These are phyloP conservation scores for Calonectria hongkongensis DNA, from an alignment of 2,329 filamentous ascomycete genomes.

Conservation along the genomic window DNA sequence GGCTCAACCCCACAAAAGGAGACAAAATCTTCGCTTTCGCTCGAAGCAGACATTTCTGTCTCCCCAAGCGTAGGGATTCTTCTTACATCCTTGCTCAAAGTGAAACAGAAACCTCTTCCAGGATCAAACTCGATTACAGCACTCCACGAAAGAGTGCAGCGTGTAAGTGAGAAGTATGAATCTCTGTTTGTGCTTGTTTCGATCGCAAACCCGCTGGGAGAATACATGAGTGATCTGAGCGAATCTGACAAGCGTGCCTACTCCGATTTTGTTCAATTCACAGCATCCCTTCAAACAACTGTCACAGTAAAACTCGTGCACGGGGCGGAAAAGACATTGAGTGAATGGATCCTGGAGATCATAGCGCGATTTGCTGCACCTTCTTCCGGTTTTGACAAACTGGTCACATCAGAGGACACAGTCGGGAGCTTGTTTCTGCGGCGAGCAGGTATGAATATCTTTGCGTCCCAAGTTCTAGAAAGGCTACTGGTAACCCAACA, in stretches of 20 bases:
- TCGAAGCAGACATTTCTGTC: slow-evolving; percentile 83
- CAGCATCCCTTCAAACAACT: slow-evolving; percentile 61
- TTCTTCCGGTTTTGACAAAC: slow-evolving; percentile 54
- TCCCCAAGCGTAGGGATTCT: slow-evolving; percentile 82
- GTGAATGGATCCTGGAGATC: slow-evolving; percentile 72
- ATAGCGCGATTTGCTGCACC: slow-evolving; percentile 67
- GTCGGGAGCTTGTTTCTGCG: slow-evolving; percentile 63
- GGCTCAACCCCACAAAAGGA: slow-evolving; percentile 51
- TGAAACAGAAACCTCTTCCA: slow-evolving; percentile 83
- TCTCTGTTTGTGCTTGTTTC: slow-evolving; percentile 80
- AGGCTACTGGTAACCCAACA: slow-evolving; percentile 51
- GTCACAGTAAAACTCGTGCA: slow-evolving; percentile 68
- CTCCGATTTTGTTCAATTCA: slow-evolving; percentile 70
- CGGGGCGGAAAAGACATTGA: slow-evolving; percentile 69
- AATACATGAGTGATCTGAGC: slow-evolving; percentile 62
- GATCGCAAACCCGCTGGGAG: slow-evolving; percentile 66
- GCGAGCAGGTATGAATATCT: slow-evolving; percentile 60
- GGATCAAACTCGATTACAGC: slow-evolving; percentile 62
- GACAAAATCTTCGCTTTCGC: slow-evolving; percentile 61
- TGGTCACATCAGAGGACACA: slow-evolving; percentile 63
- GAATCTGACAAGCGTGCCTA: slow-evolving; percentile 67
- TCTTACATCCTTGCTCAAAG: slow-evolving; percentile 81
- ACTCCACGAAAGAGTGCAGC: slow-evolving; percentile 73
- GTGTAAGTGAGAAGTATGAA: slow-evolving; percentile 77
- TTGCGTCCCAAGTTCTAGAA: slow-evolving; percentile 60